Conservation (phyloP, 345 rosid genomes). For the Capsella bursapastoris region DNA sequence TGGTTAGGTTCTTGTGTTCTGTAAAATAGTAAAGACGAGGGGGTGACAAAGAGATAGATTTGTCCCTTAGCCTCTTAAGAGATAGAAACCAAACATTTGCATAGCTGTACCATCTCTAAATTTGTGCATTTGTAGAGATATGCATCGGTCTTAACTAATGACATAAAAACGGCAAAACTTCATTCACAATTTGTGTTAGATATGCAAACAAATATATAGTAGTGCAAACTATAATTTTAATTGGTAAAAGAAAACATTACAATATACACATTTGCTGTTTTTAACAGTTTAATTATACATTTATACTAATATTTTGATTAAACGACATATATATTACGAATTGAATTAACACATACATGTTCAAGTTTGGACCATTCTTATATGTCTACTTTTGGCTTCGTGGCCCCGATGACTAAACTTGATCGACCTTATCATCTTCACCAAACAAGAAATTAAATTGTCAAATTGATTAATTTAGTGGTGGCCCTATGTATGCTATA, state of each 20-base stretch:
- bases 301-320: neutral
- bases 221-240: too few species aligned
- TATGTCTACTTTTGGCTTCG: constrained; percentile 6
- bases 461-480: constrained; percentile 14
- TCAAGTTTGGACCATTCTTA: constrained; percentile 22
- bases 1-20: neutral
- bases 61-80: neutral
- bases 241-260: neutral
- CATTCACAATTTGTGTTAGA: neutral
- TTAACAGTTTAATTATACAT: neutral
- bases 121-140: neutral
- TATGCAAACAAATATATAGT: too few species aligned
- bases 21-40: neutral
- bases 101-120: neutral
- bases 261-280: neutral
- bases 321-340: neutral
- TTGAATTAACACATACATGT: neutral
- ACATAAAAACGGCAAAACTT: neutral
- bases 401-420: constrained; percentile 28
- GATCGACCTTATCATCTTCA: constrained; percentile 36
- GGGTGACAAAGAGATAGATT: neutral
- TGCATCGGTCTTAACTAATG: neutral
- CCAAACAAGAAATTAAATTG: constrained; percentile 14
- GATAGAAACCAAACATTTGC: neutral
- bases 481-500: constrained; percentile 32